Evolutionary conservation across 345 rosid species (phyloP).

Genomic region (Rhizophora apiculata): DNA sequence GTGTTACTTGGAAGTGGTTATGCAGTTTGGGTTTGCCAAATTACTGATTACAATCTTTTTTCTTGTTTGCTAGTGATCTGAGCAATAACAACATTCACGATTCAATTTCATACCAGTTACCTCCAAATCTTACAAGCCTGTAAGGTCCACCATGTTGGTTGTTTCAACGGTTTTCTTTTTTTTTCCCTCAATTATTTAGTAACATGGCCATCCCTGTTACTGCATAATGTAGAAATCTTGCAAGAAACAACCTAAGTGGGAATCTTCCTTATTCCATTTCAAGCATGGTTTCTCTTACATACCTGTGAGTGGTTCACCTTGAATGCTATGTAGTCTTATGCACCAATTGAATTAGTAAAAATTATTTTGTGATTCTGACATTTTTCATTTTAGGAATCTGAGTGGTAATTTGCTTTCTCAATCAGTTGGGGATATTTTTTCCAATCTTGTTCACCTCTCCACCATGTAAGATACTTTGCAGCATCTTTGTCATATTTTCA

Average conservation of each 20-base stretch:
- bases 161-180: background rate
- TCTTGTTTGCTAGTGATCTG: slow-evolving; percentile 59
- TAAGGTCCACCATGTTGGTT: slow-evolving; percentile 38
- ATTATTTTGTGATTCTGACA: slow-evolving; percentile 14
- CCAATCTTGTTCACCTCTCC: slow-evolving; percentile 47
- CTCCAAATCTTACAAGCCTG: slow-evolving; percentile 95
- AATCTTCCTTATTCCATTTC: slow-evolving; percentile 90
- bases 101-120: slow-evolving; percentile 84
- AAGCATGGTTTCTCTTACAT: slow-evolving; percentile 62
- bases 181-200: slow-evolving; percentile 1
- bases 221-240: slow-evolving; percentile 71
- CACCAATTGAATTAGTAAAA: background rate
- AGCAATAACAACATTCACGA: slow-evolving; percentile 84
- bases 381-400: slow-evolving; percentile 49
- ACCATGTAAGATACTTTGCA: slow-evolving; percentile 56
- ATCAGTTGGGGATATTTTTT: slow-evolving; percentile 66
- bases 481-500: background rate
- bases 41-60: slow-evolving; percentile 9
- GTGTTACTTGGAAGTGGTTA: background rate
- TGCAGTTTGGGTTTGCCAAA: slow-evolving; percentile 18
- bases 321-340: slow-evolving; percentile 19
- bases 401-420: slow-evolving; percentile 74
- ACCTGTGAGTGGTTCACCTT: slow-evolving; percentile 58
- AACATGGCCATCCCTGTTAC: slow-evolving; percentile 9
- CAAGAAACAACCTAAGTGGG: slow-evolving; percentile 76